Evolutionary conservation across 116 monocot species (phyloP).

Genomic region (Posidonia oceanica): DNA sequence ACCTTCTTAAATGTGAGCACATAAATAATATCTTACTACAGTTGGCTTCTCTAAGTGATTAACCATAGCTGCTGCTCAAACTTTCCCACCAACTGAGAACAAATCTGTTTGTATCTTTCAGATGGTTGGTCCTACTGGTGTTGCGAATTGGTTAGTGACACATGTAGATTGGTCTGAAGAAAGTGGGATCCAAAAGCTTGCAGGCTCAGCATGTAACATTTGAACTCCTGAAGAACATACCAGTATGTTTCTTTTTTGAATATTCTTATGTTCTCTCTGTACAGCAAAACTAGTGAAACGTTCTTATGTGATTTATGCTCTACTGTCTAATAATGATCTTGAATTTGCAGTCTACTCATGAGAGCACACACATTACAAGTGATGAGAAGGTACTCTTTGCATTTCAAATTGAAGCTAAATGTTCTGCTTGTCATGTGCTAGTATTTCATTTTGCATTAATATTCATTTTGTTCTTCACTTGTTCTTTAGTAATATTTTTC

Average conservation of each 20-base stretch:
- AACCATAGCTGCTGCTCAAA: not conserved
- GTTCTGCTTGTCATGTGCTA: not conserved
- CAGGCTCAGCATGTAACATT: conserved; percentile 57
- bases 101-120: conserved; percentile 6
- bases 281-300: not conserved
- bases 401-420: not conserved
- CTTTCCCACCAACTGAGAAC: not conserved
- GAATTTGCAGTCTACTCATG: conserved; percentile 73
- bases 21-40: not conserved
- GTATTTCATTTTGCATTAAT: too few relatives aligned
- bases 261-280: not conserved
- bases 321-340: not conserved
- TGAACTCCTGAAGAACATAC: conserved; percentile 77
- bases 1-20: conserved; percentile 70
- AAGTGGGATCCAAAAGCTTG: conserved; percentile 96
- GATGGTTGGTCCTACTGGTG: conserved; percentile 85
- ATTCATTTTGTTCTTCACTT: too few relatives aligned
- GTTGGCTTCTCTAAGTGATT: not conserved
- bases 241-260: conserved; percentile 27
- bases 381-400: conserved; percentile 44
- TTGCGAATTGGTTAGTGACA: conserved; percentile 95
- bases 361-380: conserved; percentile 70
- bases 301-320: not conserved
- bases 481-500: too few relatives aligned
- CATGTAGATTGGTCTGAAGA: conserved; percentile 97